Evolutionary conservation across 1,284 basidiomycete species (phyloP).

Genomic region (Ceratobasidium sp.): DNA sequence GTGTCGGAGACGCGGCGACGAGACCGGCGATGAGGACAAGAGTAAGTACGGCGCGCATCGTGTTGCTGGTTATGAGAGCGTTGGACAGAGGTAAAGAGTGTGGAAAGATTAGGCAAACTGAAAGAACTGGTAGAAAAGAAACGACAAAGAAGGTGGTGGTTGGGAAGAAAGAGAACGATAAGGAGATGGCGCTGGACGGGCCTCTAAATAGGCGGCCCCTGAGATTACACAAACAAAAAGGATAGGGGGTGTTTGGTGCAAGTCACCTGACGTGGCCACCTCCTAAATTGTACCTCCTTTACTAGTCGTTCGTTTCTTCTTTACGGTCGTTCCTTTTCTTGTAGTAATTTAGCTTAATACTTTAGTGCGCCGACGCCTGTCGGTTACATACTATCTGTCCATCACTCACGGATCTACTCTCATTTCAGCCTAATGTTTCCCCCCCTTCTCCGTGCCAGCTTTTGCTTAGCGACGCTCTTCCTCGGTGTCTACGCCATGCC

Average conservation of each 20-base stretch:
- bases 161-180: slow-evolving; percentile 13
- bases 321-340: neutral
- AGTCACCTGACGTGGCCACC: slow-evolving; percentile 21
- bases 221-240: slow-evolving; percentile 5
- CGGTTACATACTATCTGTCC: neutral
- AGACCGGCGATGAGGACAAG: slow-evolving; percentile 29
- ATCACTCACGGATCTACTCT: neutral
- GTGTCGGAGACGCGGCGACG: slow-evolving; percentile 22
- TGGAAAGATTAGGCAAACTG: slow-evolving; percentile 1
- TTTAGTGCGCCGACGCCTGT: neutral
- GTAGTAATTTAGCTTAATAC: neutral
- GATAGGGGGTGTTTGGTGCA: slow-evolving; percentile 25
- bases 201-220: slow-evolving; percentile 32
- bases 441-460: neutral
- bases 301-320: neutral
- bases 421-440: slow-evolving; percentile 9
- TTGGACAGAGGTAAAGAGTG: slow-evolving; percentile 22
- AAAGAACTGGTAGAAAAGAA: neutral
- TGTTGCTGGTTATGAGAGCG: neutral
- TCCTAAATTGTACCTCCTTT: neutral
- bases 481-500: neutral
- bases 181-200: neutral
- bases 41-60: slow-evolving; percentile 26
- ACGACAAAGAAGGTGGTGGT: slow-evolving; percentile 14
- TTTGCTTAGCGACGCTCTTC: slow-evolving; percentile 3